Evolutionary conservation across 2,329 filamentous ascomycete genomes (phyloP), one percentile per base, ranked within the genome.

Genomic region (Ascochyta fabae): DNA sequence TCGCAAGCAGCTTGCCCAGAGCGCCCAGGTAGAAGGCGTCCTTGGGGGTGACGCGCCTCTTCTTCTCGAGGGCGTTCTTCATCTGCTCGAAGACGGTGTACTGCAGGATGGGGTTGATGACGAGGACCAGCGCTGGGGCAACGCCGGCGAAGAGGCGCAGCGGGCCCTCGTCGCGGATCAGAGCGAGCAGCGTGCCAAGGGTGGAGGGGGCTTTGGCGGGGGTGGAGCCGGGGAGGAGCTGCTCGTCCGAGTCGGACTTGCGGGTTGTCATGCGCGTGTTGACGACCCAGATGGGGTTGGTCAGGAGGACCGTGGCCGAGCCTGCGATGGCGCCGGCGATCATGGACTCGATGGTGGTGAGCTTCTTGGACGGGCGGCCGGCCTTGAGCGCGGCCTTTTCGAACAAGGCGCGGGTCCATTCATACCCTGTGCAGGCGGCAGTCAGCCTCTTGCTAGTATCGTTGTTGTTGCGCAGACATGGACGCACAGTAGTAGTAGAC

Each of bases 41-140:
- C 51, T 86, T 88, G 1, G 94, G 92, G 0, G 91, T 96, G 53
- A 98, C 85, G 66, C 89, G 87, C 46, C 83, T 81, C 74, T 84
- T 83, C 75, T 85, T 90, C 84, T 97, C 94, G 53, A 97, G 79
- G 24, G 84, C 70, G 75, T 98, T 96, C 86, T 97, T 98, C 80
- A 98, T 82, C 82, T 99, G 94, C 83, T 99, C 95, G 70, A 98
- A 99, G 52, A 99, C 89, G 15, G 95, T 99, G 79, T 99, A 99
- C 80, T 99, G 95, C 62, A 99, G 81, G 65, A 99, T 99, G 4
- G 95, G 95, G 81, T 99, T 99, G 80, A 97, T 92, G 71, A 99
- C 95, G 61, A 99, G 83, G 64, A 99, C 88, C 65, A 99, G 81
- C 0, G 95, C 95, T 9, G 95, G 95, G 56, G 97, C 84, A 48